Evolutionary conservation across 73 alveolate genomes (phyloP).

Genomic region (Tetrahymena thermophila): DNA sequence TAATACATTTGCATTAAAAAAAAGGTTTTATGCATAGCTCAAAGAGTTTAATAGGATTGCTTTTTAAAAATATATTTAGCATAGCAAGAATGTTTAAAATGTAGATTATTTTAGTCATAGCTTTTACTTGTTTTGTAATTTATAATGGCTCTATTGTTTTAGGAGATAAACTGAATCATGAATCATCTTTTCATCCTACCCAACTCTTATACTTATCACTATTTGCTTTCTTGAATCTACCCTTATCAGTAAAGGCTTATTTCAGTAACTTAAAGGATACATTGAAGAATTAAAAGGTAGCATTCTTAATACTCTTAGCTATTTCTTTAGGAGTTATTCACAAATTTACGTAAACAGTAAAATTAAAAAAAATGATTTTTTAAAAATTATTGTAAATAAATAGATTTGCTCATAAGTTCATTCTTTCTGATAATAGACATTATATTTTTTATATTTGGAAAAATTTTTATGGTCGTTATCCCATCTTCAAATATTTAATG

Average conservation of each 20-base stretch:
- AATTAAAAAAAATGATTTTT: not conserved
- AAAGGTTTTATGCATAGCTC: not conserved
- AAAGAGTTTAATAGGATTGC: not conserved
- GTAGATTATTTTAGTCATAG: not conserved
- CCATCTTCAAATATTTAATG: not conserved
- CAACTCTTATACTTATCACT: not conserved
- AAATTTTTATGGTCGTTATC: constrained; percentile 8
- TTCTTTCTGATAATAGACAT: constrained; percentile 47
- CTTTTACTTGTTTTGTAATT: not conserved
- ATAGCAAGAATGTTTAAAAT: not conserved
- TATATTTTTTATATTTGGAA: constrained; percentile 53
- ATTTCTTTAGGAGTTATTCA: not conserved
- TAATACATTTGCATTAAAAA: not conserved
- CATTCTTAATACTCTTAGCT: not conserved
- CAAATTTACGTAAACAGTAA: not conserved
- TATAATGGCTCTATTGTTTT: not conserved
- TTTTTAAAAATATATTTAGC: not conserved
- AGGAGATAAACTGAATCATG: not conserved
- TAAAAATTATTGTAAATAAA: not conserved
- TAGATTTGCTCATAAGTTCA: constrained; percentile 43
- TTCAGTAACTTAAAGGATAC: not conserved
- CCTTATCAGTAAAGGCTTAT: not conserved
- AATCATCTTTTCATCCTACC: not conserved
- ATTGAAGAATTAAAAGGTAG: not conserved
- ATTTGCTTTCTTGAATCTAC: not conserved